A percentile compares a stretch with the other conserved stretches of the same genome.
phyloP scores from a whole-genome alignment of 805 yeast species.

The Clavispora asparagi region DNA sequence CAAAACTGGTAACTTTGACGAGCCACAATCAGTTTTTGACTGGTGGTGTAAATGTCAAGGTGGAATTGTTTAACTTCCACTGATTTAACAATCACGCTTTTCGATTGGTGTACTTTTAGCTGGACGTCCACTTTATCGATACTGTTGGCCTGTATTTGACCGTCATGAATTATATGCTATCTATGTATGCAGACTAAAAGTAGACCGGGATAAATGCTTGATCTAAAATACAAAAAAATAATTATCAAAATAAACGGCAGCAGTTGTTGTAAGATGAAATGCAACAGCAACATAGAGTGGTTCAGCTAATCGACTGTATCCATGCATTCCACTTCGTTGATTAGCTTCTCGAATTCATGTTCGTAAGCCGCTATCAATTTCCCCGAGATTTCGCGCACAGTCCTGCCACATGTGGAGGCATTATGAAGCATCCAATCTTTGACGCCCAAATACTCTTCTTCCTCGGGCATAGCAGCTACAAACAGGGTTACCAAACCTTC shows the following conservation, averaged over 20 bases:
- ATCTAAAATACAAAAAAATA: not conserved
- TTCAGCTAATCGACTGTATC: conserved; percentile 10
- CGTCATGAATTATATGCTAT: not conserved
- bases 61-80: not conserved
- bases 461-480: conserved; percentile 63
- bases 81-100: not conserved
- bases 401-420: conserved; percentile 48
- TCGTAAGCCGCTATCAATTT: conserved; percentile 45
- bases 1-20: not conserved
- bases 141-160: not conserved
- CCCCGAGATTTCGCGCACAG: conserved; percentile 43
- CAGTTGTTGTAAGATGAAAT: too few species aligned
- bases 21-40: not conserved
- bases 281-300: too few species aligned
- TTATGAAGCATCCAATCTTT: conserved; percentile 60
- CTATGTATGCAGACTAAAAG: not conserved
- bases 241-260: too few species aligned
- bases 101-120: not conserved
- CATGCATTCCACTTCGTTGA: conserved; percentile 33
- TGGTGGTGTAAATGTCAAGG: too few species aligned
- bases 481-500: conserved; percentile 64
- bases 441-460: conserved; percentile 65
- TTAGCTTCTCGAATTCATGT: conserved; percentile 46
- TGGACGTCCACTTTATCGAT: not conserved
- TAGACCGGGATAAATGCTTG: not conserved